Evolutionary conservation across 805 yeast species (phyloP).

Genomic region (Sugiyamaella americana): DNA sequence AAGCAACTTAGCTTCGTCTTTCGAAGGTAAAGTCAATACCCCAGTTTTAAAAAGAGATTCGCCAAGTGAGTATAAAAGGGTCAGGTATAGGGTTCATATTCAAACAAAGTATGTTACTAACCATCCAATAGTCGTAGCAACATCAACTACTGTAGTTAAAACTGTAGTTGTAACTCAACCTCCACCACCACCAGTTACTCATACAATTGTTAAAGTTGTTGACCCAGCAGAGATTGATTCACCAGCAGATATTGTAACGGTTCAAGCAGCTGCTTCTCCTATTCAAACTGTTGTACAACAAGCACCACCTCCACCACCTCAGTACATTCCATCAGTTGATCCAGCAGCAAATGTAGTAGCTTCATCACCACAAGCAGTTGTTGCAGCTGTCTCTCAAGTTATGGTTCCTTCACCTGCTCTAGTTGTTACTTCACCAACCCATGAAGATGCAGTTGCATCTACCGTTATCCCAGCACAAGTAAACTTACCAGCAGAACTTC

Average conservation of each 20-base stretch:
- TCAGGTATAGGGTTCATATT: background rate
- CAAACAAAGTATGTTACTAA: background rate
- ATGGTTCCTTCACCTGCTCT: background rate
- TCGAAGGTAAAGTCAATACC: background rate
- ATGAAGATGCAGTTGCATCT: background rate
- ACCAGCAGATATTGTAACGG: background rate
- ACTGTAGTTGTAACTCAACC: conserved; percentile 1
- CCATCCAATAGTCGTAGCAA: background rate
- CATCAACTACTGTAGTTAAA: background rate
- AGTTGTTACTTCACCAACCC: background rate
- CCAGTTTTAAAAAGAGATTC: background rate
- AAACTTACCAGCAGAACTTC: background rate
- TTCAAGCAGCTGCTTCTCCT: background rate
- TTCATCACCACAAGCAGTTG: background rate
- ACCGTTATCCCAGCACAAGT: conserved; percentile 1
- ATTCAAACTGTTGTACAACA: background rate
- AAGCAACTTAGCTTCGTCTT: background rate
- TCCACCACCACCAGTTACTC: background rate
- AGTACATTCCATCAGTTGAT: background rate
- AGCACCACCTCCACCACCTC: background rate
- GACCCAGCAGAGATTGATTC: background rate
- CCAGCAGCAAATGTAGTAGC: background rate
- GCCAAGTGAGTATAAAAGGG: background rate
- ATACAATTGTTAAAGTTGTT: background rate
- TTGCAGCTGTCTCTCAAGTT: background rate